A percentile compares a stretch with the other conserved stretches of the same genome.
These are phyloP conservation scores for Taphrina populina DNA, from an alignment of 1,139 yeast species.

Conservation along the genomic window DNA sequence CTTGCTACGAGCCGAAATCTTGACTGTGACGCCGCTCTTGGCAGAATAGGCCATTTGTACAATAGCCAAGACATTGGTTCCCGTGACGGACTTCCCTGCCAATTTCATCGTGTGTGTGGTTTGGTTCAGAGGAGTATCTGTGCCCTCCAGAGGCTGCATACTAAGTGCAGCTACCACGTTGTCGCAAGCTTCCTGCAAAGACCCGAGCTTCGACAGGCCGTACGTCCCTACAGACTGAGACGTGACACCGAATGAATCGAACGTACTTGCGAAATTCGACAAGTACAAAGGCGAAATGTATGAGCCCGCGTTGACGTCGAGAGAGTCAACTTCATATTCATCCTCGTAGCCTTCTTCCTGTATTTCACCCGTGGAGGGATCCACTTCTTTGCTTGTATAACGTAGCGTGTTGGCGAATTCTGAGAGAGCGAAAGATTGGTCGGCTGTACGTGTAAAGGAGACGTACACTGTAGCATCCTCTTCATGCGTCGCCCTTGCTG, in stretches of 20 bases:
- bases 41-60: slow-evolving; percentile 72
- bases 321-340: slow-evolving; percentile 84
- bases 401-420: slow-evolving; percentile 68
- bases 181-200: slow-evolving; percentile 53
- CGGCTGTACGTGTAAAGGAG: slow-evolving; percentile 62
- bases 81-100: slow-evolving; percentile 68
- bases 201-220: slow-evolving; percentile 51
- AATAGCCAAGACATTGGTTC: slow-evolving; percentile 62
- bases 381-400: slow-evolving; percentile 76
- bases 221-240: slow-evolving; percentile 62
- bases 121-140: slow-evolving; percentile 64
- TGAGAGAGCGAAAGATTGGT: slow-evolving; percentile 50
- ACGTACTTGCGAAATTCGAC: slow-evolving; percentile 70
- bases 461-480: slow-evolving; percentile 75
- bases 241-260: slow-evolving; percentile 61
- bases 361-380: slow-evolving; percentile 69
- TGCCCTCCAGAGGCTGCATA: slow-evolving; percentile 77
- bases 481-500: slow-evolving; percentile 69
- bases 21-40: slow-evolving; percentile 73
- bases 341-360: slow-evolving; percentile 88
- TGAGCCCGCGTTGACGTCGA: slow-evolving; percentile 76
- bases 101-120: slow-evolving; percentile 73
- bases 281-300: slow-evolving; percentile 74
- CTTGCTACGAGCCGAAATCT: slow-evolving; percentile 69
- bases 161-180: slow-evolving; percentile 50